Evolutionary conservation across 176 grass and related monocot species (phyloP).

Genomic region (Cocos nucifera): DNA sequence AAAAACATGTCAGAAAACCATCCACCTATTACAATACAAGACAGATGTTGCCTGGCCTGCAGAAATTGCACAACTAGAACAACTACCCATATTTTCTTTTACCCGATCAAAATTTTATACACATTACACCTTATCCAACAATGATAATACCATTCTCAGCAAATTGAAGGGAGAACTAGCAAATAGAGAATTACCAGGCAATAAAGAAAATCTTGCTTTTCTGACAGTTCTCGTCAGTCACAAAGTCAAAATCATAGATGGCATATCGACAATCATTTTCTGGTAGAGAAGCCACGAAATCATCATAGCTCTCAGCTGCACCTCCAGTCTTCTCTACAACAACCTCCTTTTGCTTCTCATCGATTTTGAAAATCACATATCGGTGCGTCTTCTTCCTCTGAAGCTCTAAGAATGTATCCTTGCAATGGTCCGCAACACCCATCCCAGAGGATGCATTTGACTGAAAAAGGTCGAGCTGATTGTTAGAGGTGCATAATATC

Average conservation of each 20-base stretch:
- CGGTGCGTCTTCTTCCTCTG: constrained; percentile 72
- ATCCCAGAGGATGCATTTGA: constrained; percentile 80
- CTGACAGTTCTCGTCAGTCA: constrained; percentile 89
- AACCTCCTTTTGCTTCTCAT: constrained; percentile 84
- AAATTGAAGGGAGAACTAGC: not conserved
- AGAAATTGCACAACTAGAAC: too few species aligned
- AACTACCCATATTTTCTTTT: too few species aligned
- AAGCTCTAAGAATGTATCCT: constrained; percentile 60
- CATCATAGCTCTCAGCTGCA: constrained; percentile 90
- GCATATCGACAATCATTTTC: constrained; percentile 97
- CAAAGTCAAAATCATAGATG: constrained; percentile 94
- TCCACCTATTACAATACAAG: too few species aligned
- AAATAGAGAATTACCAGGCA: constrained; percentile 56
- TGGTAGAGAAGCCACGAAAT: constrained; percentile 82
- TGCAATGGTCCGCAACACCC: constrained; percentile 64
- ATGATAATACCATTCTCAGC: too few species aligned
- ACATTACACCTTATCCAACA: too few species aligned
- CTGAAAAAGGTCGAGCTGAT: constrained; percentile 23
- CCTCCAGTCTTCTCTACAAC: constrained; percentile 86
- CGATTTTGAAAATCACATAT: constrained; percentile 96
- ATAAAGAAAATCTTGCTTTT: constrained; percentile 99
- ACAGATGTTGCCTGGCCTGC: too few species aligned
- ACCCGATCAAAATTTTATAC: too few species aligned
- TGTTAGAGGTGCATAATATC: too few species aligned
- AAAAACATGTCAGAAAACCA: too few species aligned